Conservation (phyloP, 208 protist species). For the Wallacemonas sp. region DNA sequence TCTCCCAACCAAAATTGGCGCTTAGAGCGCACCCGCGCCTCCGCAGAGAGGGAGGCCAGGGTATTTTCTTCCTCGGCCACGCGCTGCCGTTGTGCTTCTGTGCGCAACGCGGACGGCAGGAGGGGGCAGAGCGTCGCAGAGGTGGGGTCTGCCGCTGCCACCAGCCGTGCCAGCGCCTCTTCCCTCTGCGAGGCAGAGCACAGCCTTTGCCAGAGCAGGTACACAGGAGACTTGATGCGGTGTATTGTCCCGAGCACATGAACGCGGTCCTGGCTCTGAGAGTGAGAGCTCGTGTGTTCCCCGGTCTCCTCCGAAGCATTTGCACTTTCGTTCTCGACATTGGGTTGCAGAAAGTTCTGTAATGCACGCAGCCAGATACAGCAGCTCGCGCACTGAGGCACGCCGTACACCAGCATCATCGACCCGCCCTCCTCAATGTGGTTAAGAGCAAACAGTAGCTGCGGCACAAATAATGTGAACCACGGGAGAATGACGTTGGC, state of each 20-base stretch:
- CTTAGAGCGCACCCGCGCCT: slow-evolving; percentile 16
- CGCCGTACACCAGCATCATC: slow-evolving; percentile 77
- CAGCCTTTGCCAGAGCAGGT: slow-evolving; percentile 46
- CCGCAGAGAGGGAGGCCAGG: background rate
- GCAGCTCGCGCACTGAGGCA: slow-evolving; percentile 71
- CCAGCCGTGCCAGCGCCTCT: background rate
- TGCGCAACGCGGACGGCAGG: slow-evolving; percentile 1
- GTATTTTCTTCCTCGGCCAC: background rate
- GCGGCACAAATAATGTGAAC: slow-evolving; percentile 75
- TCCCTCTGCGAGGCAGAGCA: background rate
- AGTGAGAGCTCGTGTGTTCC: too few species aligned
- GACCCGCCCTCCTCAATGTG: slow-evolving; percentile 45
- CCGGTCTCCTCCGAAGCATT: too few species aligned
- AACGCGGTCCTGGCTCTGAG: slow-evolving; percentile 13
- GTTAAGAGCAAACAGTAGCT: slow-evolving; percentile 53
- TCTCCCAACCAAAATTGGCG: slow-evolving; percentile 68
- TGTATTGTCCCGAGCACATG: slow-evolving; percentile 73
- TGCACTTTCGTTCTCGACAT: too few species aligned
- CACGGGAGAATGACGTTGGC: slow-evolving; percentile 48
- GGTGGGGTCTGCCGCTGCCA: slow-evolving; percentile 6
- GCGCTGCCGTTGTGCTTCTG: background rate
- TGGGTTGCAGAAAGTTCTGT: slow-evolving; percentile 18
- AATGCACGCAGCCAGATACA: slow-evolving; percentile 59
- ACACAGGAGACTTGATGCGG: slow-evolving; percentile 64
- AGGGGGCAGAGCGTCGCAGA: slow-evolving; percentile 6